Conservation (phyloP, 2,329 filamentous ascomycete genomes). For the Trichoderma sp. region DNA sequence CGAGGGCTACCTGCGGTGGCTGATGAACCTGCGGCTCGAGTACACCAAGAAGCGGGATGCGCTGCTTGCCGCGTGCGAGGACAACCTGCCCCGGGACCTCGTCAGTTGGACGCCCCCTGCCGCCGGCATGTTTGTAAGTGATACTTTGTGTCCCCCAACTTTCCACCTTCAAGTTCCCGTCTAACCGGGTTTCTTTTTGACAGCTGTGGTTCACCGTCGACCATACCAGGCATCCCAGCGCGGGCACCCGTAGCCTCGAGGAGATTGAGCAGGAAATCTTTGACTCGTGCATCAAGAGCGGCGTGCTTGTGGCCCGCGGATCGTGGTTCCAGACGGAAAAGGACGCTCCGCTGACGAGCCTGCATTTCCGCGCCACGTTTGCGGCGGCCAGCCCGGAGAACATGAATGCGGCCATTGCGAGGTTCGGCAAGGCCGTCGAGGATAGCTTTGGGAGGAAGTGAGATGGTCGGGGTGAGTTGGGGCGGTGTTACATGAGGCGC, state of each 20-base stretch:
- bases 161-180: neutral
- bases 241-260: conserved; percentile 54
- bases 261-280: conserved; percentile 88
- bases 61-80: conserved; percentile 78
- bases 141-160: neutral
- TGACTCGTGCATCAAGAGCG: conserved; percentile 70
- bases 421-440: conserved; percentile 75
- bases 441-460: conserved; percentile 52
- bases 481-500: neutral
- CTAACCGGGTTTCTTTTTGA: neutral
- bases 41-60: conserved; percentile 80
- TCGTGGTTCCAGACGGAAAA: conserved; percentile 88
- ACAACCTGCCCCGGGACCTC: conserved; percentile 71
- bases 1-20: conserved; percentile 83
- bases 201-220: conserved; percentile 75
- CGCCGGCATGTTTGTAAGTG: conserved; percentile 90
- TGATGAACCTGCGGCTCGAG: conserved; percentile 76
- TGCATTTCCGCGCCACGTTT: conserved; percentile 91
- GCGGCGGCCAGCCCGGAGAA: conserved; percentile 73
- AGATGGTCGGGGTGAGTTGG: neutral
- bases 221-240: conserved; percentile 65
- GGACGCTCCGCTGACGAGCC: conserved; percentile 58
- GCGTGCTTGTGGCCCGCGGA: conserved; percentile 79
- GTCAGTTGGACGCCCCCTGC: conserved; percentile 78
- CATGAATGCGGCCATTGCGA: conserved; percentile 70